A percentile compares a stretch with the other conserved stretches of the same genome.
phyloP scores from a whole-genome alignment of 2,329 filamentous ascomycete genomes.

The Diaporthe eres region DNA sequence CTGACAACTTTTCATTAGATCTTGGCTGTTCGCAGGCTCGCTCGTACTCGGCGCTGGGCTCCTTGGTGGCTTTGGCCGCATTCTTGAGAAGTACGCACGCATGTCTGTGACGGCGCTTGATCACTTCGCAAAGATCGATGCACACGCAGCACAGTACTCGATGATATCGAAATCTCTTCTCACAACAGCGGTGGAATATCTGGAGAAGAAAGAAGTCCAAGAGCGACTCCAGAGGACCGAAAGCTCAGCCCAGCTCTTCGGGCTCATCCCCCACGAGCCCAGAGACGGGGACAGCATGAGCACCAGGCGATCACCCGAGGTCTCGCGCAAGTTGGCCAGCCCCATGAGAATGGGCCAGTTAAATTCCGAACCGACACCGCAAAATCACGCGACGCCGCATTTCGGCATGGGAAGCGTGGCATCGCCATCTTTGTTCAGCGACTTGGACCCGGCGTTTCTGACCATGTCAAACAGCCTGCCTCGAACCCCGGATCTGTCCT shows the following conservation, averaged over 20 bases:
- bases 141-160: conserved; percentile 66
- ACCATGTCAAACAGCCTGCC: conserved; percentile 48
- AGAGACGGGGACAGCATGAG: background rate
- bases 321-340: conserved; percentile 31
- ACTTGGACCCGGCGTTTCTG: conserved; percentile 56
- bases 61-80: conserved; percentile 65
- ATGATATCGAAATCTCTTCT: conserved; percentile 67
- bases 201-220: conserved; percentile 62
- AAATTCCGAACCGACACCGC: too few species aligned
- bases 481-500: conserved; percentile 58
- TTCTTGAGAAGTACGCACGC: conserved; percentile 64
- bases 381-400: conserved; percentile 38
- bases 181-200: conserved; percentile 59
- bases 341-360: conserved; percentile 6
- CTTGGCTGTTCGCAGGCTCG: conserved; percentile 64
- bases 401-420: conserved; percentile 44
- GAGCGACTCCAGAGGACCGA: conserved; percentile 63
- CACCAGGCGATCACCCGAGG: conserved; percentile 19
- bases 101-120: conserved; percentile 64
- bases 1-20: too few species aligned
- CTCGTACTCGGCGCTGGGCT: conserved; percentile 67
- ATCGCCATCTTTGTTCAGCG: conserved; percentile 52
- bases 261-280: conserved; percentile 57
- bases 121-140: conserved; percentile 63
- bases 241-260: conserved; percentile 66